Evolutionary conservation across 2,329 filamentous ascomycete species (phyloP).

Genomic region (Alternaria conjuncta): DNA sequence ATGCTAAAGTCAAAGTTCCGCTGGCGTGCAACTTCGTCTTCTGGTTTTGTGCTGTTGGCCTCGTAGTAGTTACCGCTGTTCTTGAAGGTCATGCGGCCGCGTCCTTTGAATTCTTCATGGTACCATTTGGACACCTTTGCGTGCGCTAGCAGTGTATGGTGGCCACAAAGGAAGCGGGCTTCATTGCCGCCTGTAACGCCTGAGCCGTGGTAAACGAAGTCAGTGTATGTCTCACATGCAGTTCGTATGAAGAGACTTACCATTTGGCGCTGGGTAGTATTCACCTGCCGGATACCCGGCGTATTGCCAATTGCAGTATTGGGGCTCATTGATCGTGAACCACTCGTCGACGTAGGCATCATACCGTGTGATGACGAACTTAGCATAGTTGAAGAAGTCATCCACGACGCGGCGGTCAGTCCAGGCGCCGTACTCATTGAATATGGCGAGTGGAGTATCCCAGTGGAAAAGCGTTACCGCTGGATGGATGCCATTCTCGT

Average conservation of each 20-base stretch:
- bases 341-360: conserved; percentile 50
- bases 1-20: conserved; percentile 52
- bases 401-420: conserved; percentile 49
- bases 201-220: background rate
- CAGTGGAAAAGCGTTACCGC: conserved; percentile 52
- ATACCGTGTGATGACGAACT: conserved; percentile 51
- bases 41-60: conserved; percentile 45
- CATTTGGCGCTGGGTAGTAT: conserved; percentile 55
- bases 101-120: conserved; percentile 54
- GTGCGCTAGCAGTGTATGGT: conserved; percentile 53
- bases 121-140: conserved; percentile 55
- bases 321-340: conserved; percentile 53
- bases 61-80: conserved; percentile 53
- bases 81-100: conserved; percentile 52
- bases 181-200: conserved; percentile 48
- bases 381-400: conserved; percentile 53
- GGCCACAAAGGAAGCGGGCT: conserved; percentile 54
- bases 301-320: conserved; percentile 60
- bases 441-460: conserved; percentile 52
- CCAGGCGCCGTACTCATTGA: conserved; percentile 53
- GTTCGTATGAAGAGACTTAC: background rate
- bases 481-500: conserved; percentile 45
- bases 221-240: background rate
- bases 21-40: conserved; percentile 46
- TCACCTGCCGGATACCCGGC: conserved; percentile 52